Evolutionary conservation across 176 grass and related monocot genomes (phyloP), one percentile per base, ranked within the genome.

Genomic region (Avena insularis): DNA sequence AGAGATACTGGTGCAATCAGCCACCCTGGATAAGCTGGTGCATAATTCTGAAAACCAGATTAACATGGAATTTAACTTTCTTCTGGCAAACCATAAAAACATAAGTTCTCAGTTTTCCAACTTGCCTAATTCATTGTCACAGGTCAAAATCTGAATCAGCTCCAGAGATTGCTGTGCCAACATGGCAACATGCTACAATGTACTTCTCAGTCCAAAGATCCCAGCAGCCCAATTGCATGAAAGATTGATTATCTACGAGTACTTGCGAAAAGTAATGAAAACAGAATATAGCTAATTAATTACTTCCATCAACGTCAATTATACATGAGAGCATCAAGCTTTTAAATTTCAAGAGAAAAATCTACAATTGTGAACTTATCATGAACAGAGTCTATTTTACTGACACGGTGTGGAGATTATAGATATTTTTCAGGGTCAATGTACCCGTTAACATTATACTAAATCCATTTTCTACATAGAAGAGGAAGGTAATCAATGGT

Each of bases 21-120:
- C 19, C 43, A 50, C 45, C 20, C 45, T 50, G 11, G 47, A 75
- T 51, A 76, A 76, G 8, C 48, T 76, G 6, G 47, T 75, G 71
- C 45, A 74, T 5, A 23, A 70, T 20, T 70, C 1, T 5, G 12
- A 27, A 27, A 75, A 51, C 19, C 9, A 51, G 48, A 16, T 27
- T 51, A 29, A 75, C 46, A 75, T 75, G 21, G n/a, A 51, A 27
- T 51, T 71, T n/a, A 17, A 75, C 46, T 75, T 75, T 75, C 21
- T 75, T 25, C 3, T 25, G 71, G 5, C 11, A 49, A 74, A 25
- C n/a, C 12, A 29, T 4, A 27, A 50, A 2, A 51, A 2, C 21
- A 75, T 14, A 13, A 16, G 21, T 51, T 75, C 2, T 51, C 21
- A 9, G 72, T 75, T 74, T 71, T 13, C 21, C 46, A 48, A 8